A percentile compares a stretch with the other conserved stretches of the same genome.
Conservation (phyloP, 2,329 filamentous ascomycete species). For the Didymella pomorum region DNA sequence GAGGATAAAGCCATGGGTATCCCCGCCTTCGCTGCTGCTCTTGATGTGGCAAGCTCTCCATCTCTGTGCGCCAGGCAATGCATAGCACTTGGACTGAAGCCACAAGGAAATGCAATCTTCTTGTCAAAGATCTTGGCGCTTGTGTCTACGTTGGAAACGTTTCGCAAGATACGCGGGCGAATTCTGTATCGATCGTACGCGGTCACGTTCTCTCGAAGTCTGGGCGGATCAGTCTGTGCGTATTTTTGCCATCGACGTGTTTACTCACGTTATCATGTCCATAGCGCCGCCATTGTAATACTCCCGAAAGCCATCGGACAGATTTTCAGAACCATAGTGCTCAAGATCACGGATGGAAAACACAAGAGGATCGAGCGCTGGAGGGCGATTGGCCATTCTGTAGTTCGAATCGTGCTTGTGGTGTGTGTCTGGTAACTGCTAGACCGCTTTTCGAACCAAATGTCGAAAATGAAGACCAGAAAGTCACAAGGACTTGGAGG, state of each 20-base stretch:
- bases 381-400: conserved; percentile 30
- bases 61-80: conserved; percentile 71
- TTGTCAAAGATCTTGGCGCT: conserved; percentile 41
- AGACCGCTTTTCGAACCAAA: neutral
- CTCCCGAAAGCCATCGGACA: conserved; percentile 56
- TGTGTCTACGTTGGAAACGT: conserved; percentile 39
- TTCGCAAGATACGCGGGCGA: conserved; percentile 43
- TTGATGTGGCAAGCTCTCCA: conserved; percentile 67
- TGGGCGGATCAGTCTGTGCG: conserved; percentile 38
- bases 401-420: neutral
- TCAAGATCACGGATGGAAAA: conserved; percentile 41
- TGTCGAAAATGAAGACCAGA: conserved; percentile 3
- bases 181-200: conserved; percentile 47
- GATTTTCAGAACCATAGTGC: conserved; percentile 48
- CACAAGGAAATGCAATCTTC: conserved; percentile 48
- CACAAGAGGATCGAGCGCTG: conserved; percentile 29
- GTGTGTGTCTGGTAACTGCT: neutral
- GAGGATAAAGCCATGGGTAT: conserved; percentile 72
- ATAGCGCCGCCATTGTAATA: conserved; percentile 48
- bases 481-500: neutral
- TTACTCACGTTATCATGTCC: conserved; percentile 25
- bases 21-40: conserved; percentile 64
- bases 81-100: conserved; percentile 66
- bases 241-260: neutral
- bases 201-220: conserved; percentile 46